A percentile compares a stretch with the other conserved stretches of the same genome.
Conservation (phyloP, 1,139 yeast species). For the Nakaseomyces sp. region DNA sequence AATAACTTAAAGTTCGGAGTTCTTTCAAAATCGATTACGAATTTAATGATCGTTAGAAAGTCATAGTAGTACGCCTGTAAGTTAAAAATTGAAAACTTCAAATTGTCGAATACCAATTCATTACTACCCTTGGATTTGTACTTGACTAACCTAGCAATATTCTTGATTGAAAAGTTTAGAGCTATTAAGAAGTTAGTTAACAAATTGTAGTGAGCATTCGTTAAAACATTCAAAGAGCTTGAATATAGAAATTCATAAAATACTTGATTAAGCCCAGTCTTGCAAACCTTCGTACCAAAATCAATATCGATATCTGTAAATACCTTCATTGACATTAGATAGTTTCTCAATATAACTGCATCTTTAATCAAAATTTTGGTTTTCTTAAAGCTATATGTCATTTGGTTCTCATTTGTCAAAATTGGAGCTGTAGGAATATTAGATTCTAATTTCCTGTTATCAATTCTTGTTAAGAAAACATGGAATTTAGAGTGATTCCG, state of each 20-base stretch:
- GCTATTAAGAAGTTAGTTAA: conserved; percentile 28
- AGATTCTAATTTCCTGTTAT: conserved; percentile 25
- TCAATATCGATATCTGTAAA: conserved; percentile 20
- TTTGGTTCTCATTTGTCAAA: conserved; percentile 6
- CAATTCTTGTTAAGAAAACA: conserved; percentile 27
- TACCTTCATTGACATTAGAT: conserved; percentile 26
- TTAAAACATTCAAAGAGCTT: conserved; percentile 19
- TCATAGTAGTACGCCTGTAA: conserved; percentile 32
- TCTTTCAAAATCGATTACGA: conserved; percentile 32
- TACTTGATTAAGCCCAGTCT: conserved; percentile 16
- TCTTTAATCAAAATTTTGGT: conserved; percentile 17
- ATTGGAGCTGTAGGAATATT: conserved; percentile 15
- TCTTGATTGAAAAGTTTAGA: conserved; percentile 28
- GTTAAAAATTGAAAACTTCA: conserved; percentile 27
- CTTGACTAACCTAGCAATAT: conserved; percentile 20
- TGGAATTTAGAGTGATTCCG: conserved; percentile 19
- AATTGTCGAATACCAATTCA: conserved; percentile 14
- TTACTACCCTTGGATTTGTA: conserved; percentile 10
- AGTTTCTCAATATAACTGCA: conserved; percentile 22
- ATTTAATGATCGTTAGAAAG: conserved; percentile 32
- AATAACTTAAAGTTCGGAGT: conserved; percentile 30
- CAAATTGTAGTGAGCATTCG: conserved; percentile 23
- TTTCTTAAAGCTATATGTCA: conserved; percentile 5
- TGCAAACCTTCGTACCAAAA: conserved; percentile 23
- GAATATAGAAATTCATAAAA: conserved; percentile 22